Evolutionary conservation across 768 basidiomycete species (phyloP).

Genomic region (Tricholoma furcatifolium): DNA sequence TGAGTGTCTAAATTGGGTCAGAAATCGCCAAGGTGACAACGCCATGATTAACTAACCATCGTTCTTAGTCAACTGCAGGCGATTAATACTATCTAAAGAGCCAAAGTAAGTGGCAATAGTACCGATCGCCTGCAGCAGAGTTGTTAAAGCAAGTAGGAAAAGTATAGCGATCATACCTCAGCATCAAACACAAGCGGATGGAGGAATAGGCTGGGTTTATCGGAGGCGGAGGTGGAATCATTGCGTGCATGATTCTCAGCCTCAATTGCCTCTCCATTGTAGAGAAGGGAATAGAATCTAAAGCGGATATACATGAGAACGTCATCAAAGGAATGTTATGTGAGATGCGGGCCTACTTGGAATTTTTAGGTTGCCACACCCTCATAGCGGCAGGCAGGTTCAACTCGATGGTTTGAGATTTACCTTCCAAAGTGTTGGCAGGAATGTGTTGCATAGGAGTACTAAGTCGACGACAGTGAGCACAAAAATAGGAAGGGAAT

Average conservation of each 20-base stretch:
- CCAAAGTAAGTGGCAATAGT: constrained; percentile 62
- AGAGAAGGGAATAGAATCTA: constrained; percentile 45
- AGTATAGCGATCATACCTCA: constrained; percentile 38
- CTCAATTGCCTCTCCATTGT: constrained; percentile 55
- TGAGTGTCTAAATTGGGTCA: constrained; percentile 1
- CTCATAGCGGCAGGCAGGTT: constrained; percentile 62
- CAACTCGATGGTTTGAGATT: constrained; percentile 35
- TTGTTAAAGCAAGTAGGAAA: neutral
- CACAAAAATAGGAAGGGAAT: neutral
- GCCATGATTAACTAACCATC: constrained; percentile 14
- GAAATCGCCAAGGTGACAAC: neutral
- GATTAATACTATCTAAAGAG: constrained; percentile 53
- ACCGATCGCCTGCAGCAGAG: constrained; percentile 42
- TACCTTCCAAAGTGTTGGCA: constrained; percentile 15
- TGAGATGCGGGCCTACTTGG: constrained; percentile 39
- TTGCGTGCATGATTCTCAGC: constrained; percentile 29
- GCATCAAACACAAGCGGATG: constrained; percentile 60
- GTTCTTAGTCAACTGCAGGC: constrained; percentile 21
- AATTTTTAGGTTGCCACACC: constrained; percentile 49
- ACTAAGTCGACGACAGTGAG: constrained; percentile 20
- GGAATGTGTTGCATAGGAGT: constrained; percentile 37
- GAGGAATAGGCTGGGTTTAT: constrained; percentile 41
- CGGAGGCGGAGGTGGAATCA: constrained; percentile 13
- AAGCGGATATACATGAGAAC: neutral
- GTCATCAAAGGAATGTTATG: neutral